Percentiles rank a stretch among this genome's conserved stretches.
These are phyloP conservation scores for Castanea sativa DNA, from an alignment of 306 rosid species.

Conservation along the genomic window DNA sequence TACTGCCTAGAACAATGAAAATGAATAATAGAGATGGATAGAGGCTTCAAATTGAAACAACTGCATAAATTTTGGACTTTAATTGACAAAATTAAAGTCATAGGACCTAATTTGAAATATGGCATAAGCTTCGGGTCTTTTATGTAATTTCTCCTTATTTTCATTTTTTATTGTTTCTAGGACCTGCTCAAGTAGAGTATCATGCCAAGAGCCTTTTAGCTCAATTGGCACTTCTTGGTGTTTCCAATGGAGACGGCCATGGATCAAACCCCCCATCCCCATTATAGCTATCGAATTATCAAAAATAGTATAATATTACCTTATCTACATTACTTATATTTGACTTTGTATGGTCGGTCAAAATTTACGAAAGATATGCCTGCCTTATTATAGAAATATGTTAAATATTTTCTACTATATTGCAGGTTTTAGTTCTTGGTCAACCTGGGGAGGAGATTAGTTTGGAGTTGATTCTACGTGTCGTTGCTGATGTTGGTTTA, in stretches of 20 bases:
- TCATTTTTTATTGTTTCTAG: neutral
- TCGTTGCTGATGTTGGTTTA: slow-evolving; percentile 96
- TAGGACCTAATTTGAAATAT: too few relatives aligned
- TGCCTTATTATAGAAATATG: slow-evolving; percentile 16
- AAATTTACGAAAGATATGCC: slow-evolving; percentile 14
- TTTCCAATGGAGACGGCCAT: too few relatives aligned
- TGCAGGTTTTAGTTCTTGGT: slow-evolving; percentile 76
- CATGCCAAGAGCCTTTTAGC: too few relatives aligned
- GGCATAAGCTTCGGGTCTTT: too few relatives aligned
- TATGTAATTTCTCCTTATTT: neutral
- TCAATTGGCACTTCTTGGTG: too few relatives aligned
- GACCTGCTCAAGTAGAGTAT: neutral
- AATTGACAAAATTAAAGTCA: too few relatives aligned
- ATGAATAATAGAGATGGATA: too few relatives aligned
- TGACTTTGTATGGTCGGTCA: neutral
- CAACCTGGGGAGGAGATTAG: slow-evolving; percentile 96
- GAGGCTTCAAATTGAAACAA: too few relatives aligned
- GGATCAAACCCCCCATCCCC: too few relatives aligned
- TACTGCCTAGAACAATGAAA: too few relatives aligned
- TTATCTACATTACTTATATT: neutral
- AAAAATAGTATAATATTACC: neutral
- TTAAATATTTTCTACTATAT: slow-evolving; percentile 5
- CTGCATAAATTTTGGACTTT: too few relatives aligned
- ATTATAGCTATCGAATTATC: too few relatives aligned
- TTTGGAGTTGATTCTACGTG: slow-evolving; percentile 89